Evolutionary conservation across 2,329 filamentous ascomycete species (phyloP).

Genomic region (Aspergillus spinulosporus): DNA sequence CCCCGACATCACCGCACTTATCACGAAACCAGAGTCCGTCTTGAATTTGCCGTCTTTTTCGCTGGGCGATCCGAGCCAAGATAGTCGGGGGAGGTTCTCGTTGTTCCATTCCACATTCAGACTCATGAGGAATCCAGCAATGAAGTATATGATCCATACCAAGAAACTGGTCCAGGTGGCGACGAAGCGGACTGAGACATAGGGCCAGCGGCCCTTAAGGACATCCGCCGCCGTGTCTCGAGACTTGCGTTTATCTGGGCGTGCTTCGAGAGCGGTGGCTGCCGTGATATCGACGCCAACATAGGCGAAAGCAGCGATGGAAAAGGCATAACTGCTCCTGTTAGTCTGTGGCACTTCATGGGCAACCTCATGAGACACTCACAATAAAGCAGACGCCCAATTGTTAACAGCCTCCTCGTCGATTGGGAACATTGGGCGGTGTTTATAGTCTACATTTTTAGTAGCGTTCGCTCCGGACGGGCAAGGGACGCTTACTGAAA

Average conservation of each 20-base stretch:
- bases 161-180: slow-evolving; percentile 33
- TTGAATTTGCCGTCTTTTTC: background rate
- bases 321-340: slow-evolving; percentile 29
- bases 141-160: slow-evolving; percentile 28
- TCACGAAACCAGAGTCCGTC: slow-evolving; percentile 27
- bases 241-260: slow-evolving; percentile 13
- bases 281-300: slow-evolving; percentile 37
- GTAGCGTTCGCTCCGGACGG: background rate
- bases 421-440: slow-evolving; percentile 19
- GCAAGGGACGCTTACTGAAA: slow-evolving; percentile 9
- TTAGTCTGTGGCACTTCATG: background rate
- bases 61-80: slow-evolving; percentile 20
- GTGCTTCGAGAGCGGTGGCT: slow-evolving; percentile 38
- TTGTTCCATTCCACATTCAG: slow-evolving; percentile 29
- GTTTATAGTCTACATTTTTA: slow-evolving; percentile 14
- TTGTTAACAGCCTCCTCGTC: slow-evolving; percentile 26
- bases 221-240: background rate
- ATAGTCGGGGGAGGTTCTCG: slow-evolving; percentile 21
- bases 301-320: slow-evolving; percentile 34
- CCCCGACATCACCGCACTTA: slow-evolving; percentile 22
- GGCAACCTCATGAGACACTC: background rate
- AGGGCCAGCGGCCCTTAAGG: slow-evolving; percentile 7
- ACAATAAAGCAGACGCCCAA: slow-evolving; percentile 30
- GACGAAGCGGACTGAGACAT: slow-evolving; percentile 28
- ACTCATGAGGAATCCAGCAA: slow-evolving; percentile 28